Base-by-base conservation (phyloP, 108 stramenopile genomes). In the Schizochytrium sp. region DNA sequence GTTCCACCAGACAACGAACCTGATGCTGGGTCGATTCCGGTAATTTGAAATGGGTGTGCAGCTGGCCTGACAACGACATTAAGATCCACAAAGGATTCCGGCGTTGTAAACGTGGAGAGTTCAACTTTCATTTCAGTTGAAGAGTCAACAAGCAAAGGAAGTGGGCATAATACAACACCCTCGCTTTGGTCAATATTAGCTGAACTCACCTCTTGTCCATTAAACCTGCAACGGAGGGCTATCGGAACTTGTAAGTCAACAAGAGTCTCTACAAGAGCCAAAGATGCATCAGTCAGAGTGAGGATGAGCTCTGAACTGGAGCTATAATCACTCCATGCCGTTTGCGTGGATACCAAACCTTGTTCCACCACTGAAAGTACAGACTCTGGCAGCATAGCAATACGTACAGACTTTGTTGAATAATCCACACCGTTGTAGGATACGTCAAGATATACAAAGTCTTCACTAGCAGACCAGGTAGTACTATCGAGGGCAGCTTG, bases 361-460 rank as follows among this genome's bases (percentile, higher is more conserved):
- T 28, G 28, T 28, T 28, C 28, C 28, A 28, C 28, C 28, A 28
- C 28, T 28, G 28, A 28, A 28, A 69, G 64, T 13, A 38, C 40
- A 1, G 19, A 8, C 0, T 2, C 12, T 8, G 64, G 64, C 42
- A 69, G 64, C 8, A 69, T 44, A 3, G 64, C 28, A 44, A 69
- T 69, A 44, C 28, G 10, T 1, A 69, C 5, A 8, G 7, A 0
- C 10, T 38, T 15, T 0, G 7, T 8, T 10, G 64, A 69, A 38
- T 69, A 69, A 38, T 69, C 64, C 42, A 69, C 64, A 15, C 64
- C 64, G 44, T 69, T 69, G 12, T 44, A 15, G 44, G 64, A 69
- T 7, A 69, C 64, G 15, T 69, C 64, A 7, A 69, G 64, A 7
- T 69, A 44, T 44, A 69, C 42, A 0, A 8, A 38, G 64, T 69